Evolutionary conservation across 352 stramenopile genomes (phyloP).

Genomic region (Globisporangium nodosum): DNA sequence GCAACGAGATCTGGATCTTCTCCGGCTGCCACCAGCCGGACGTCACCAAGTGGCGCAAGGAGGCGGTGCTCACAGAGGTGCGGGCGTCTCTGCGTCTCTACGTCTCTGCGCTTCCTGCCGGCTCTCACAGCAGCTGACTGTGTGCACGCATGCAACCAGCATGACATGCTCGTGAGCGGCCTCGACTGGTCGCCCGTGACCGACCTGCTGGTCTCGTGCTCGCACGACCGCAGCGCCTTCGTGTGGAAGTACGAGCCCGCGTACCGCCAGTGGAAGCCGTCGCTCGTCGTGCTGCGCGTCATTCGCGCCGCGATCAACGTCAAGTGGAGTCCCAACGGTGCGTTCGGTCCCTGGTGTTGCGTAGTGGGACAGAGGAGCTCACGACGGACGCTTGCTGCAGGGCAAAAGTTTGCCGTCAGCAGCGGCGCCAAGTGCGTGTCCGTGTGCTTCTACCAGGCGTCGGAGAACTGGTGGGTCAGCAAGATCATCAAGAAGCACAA

Average conservation of each 20-base stretch:
- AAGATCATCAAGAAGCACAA: constrained; percentile 98
- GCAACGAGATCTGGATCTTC: constrained; percentile 92
- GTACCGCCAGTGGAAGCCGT: constrained; percentile 89
- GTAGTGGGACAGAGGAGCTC: not conserved
- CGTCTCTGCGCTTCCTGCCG: not conserved
- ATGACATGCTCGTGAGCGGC: constrained; percentile 91
- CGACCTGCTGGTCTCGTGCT: constrained; percentile 93
- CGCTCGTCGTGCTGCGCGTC: constrained; percentile 90
- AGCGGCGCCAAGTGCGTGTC: constrained; percentile 92
- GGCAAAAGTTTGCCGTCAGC: constrained; percentile 92
- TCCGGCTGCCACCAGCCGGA: constrained; percentile 75
- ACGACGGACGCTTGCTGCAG: constrained; percentile 15
- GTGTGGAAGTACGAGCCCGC: constrained; percentile 90
- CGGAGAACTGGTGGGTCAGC: constrained; percentile 94
- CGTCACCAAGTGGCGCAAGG: constrained; percentile 76
- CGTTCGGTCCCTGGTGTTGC: not conserved
- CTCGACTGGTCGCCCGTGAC: constrained; percentile 92
- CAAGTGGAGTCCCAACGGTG: constrained; percentile 91
- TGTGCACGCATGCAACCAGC: constrained; percentile 25
- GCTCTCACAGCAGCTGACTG: not conserved
- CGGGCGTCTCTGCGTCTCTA: not conserved
- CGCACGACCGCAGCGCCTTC: constrained; percentile 93
- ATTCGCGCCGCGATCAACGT: constrained; percentile 89
- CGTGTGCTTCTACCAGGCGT: constrained; percentile 90
- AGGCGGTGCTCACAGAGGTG: constrained; percentile 77